Conservation (phyloP, 2,329 filamentous ascomycete species). For the Colletotrichum lindemuthianum region DNA sequence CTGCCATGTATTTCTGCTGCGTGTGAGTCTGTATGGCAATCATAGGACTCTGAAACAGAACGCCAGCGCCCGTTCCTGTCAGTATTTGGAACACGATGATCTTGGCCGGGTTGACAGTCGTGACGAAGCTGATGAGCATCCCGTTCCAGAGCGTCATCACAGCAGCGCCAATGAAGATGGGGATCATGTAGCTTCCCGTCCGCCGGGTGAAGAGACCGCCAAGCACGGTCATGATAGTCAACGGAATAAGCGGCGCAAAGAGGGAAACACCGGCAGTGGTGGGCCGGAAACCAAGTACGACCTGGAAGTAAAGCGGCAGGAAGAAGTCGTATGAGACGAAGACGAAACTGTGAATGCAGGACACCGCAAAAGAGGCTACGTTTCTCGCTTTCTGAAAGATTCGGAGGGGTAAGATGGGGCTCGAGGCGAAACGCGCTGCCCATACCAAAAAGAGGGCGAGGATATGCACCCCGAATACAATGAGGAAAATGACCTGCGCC, state of each 20-base stretch:
- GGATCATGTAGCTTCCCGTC: conserved; percentile 70
- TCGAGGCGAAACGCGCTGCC: conserved; percentile 63
- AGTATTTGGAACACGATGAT: conserved; percentile 61
- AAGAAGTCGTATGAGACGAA: conserved; percentile 69
- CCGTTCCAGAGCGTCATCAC: conserved; percentile 69
- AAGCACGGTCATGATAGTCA: conserved; percentile 31
- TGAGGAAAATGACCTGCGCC: conserved; percentile 60
- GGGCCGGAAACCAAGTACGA: conserved; percentile 61
- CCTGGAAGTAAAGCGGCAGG: conserved; percentile 70
- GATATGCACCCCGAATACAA: conserved; percentile 59
- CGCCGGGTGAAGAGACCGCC: conserved; percentile 62
- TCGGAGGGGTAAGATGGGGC: conserved; percentile 66
- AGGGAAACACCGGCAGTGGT: conserved; percentile 61
- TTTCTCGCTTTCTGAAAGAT: conserved; percentile 62
- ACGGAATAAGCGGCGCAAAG: conserved; percentile 57
- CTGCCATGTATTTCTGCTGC: conserved; percentile 60
- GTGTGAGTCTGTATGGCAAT: conserved; percentile 64
- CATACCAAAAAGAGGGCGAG: conserved; percentile 58
- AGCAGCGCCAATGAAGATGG: conserved; percentile 63
- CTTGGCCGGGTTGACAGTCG: conserved; percentile 57
- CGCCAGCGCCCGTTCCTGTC: conserved; percentile 59
- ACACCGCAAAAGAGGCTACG: conserved; percentile 54
- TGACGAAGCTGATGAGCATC: conserved; percentile 64
- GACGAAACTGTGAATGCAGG: conserved; percentile 51
- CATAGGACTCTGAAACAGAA: conserved; percentile 64